These are phyloP conservation scores for Magnaporthiopsis poae DNA, from an alignment of 2,329 filamentous ascomycete species.

Conservation along the genomic window DNA sequence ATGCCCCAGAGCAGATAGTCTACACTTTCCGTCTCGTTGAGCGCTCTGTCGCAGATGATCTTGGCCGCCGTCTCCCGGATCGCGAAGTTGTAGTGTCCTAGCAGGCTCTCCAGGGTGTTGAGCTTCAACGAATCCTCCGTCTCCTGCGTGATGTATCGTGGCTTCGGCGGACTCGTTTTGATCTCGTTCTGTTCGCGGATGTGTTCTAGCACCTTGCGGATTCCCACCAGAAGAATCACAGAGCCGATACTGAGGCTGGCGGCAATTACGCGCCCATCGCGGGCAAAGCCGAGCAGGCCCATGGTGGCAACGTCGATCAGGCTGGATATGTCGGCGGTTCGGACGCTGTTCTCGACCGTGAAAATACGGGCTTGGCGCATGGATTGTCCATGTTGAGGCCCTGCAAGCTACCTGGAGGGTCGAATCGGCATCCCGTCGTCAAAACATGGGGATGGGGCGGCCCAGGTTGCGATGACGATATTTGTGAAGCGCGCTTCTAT, in stretches of 20 bases:
- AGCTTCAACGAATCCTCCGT: slow-evolving; percentile 62
- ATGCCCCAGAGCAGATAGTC: slow-evolving; percentile 47
- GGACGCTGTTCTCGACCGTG: background rate
- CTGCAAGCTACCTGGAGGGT: background rate
- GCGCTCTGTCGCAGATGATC: slow-evolving; percentile 45
- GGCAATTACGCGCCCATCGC: slow-evolving; percentile 45
- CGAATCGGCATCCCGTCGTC: background rate
- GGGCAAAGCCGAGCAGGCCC: slow-evolving; percentile 29
- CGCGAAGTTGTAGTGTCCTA: slow-evolving; percentile 61
- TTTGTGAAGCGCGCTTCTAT: background rate
- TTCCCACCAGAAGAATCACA: slow-evolving; percentile 45
- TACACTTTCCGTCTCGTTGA: slow-evolving; percentile 47
- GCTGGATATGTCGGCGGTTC: background rate
- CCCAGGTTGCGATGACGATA: background rate
- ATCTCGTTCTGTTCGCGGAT: slow-evolving; percentile 59
- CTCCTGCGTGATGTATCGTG: slow-evolving; percentile 64
- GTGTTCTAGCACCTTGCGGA: slow-evolving; percentile 48
- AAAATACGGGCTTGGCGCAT: background rate
- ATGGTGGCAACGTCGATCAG: slow-evolving; percentile 21
- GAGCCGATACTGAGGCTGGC: slow-evolving; percentile 47
- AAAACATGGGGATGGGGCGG: background rate
- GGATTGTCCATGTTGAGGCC: background rate
- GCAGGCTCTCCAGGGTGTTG: slow-evolving; percentile 56
- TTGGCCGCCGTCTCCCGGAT: slow-evolving; percentile 59
- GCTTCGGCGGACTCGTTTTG: slow-evolving; percentile 52